A percentile compares a stretch with the other conserved stretches of the same genome.
Evolutionary conservation across 139 green algal genomes (phyloP).

Genomic region (Zygnema cylindricum): DNA sequence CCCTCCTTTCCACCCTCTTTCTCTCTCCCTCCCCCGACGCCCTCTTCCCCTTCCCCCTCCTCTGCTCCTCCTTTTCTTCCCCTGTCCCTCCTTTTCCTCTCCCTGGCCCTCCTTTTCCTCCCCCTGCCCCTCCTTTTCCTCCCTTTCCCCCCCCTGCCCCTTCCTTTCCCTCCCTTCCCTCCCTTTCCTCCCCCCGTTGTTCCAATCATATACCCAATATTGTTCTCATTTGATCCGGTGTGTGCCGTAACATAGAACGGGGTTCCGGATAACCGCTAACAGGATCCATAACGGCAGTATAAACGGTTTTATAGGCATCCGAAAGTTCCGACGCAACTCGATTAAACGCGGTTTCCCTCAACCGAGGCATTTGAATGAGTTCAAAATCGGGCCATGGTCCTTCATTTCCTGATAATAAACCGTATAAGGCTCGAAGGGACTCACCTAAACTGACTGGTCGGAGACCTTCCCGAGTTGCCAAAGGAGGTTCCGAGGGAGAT

Average conservation of each 20-base stretch:
- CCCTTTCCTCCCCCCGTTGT: no score
- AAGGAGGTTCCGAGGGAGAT: neutral
- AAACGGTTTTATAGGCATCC: slow-evolving; percentile 46
- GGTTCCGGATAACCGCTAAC: slow-evolving; percentile 33
- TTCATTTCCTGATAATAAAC: slow-evolving; percentile 20
- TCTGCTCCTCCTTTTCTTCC: no score
- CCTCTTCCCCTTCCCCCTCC: no score
- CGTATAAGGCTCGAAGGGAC: slow-evolving; percentile 43
- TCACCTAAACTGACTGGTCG: slow-evolving; percentile 27
- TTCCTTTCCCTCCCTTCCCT: no score
- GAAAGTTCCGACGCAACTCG: slow-evolving; percentile 31
- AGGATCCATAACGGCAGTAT: slow-evolving; percentile 34
- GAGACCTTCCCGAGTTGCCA: neutral
- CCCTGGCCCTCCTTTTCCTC: no score
- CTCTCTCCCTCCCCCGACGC: no score
- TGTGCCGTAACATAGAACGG: slow-evolving; percentile 41
- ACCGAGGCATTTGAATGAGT: slow-evolving; percentile 26
- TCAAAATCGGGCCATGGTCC: slow-evolving; percentile 53
- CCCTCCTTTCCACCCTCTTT: no score
- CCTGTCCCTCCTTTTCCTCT: no score
- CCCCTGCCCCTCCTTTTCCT: no score
- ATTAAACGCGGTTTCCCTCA: slow-evolving; percentile 24
- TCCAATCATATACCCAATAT: slow-evolving; percentile 60
- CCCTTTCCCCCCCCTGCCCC: no score
- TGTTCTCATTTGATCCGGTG: slow-evolving; percentile 51